phyloP scores from a whole-genome alignment of 2,329 filamentous ascomycete genomes.

The Fusarium duplospermum region DNA sequence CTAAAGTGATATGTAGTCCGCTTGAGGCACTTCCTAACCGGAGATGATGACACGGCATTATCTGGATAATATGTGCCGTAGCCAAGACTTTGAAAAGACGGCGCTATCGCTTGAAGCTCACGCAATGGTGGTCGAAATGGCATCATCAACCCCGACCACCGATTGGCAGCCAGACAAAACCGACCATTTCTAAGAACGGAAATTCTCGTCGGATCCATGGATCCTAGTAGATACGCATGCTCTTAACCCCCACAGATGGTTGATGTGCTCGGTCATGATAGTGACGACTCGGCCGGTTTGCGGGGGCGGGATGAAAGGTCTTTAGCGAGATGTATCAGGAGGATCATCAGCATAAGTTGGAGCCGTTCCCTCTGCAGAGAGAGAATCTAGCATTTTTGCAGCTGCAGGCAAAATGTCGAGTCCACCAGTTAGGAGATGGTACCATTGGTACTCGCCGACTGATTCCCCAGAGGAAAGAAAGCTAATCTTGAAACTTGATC shows the following conservation, averaged over 20 bases:
- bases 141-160: conserved; percentile 1
- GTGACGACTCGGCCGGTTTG: neutral
- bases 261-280: conserved; percentile 11
- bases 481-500: conserved; percentile 67
- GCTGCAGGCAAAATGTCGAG: conserved; percentile 14
- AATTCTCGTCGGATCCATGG: neutral
- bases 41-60: neutral
- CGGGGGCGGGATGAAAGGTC: neutral
- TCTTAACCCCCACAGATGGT: conserved; percentile 1
- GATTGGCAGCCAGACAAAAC: neutral
- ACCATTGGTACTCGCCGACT: conserved; percentile 60
- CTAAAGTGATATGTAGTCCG: neutral
- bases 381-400: neutral
- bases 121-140: conserved; percentile 12
- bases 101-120: neutral
- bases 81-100: neutral
- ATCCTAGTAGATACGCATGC: neutral
- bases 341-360: conserved; percentile 1
- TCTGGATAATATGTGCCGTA: neutral
- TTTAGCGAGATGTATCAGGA: neutral
- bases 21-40: neutral
- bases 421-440: conserved; percentile 21
- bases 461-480: conserved; percentile 53
- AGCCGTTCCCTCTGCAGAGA: neutral
- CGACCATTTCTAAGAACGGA: neutral